Conservation (phyloP, 1,284 basidiomycete genomes). For the Apiotrichum mycotoxinovorans region DNA sequence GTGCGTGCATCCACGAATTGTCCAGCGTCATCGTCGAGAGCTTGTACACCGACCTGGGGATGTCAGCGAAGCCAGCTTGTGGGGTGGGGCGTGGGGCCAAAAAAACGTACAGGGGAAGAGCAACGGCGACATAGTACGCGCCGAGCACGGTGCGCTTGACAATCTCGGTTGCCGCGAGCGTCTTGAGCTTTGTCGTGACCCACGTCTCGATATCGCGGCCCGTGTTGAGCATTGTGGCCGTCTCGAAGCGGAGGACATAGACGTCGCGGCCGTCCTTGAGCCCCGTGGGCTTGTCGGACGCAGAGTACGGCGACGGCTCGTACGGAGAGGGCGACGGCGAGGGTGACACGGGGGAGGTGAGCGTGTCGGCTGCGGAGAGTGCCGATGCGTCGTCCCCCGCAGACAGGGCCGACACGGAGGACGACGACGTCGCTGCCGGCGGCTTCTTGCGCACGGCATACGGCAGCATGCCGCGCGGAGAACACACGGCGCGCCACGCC, state of each 20-base stretch:
- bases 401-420: background rate
- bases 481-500: conserved; percentile 47
- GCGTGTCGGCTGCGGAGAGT: background rate
- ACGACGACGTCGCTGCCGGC: background rate
- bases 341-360: background rate
- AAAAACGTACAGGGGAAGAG: conserved; percentile 51
- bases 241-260: conserved; percentile 50
- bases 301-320: background rate
- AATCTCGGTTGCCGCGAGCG: conserved; percentile 51
- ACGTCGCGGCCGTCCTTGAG: conserved; percentile 50
- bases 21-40: conserved; percentile 48
- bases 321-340: too few relatives aligned
- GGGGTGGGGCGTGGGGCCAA: too few relatives aligned
- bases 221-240: conserved; percentile 49
- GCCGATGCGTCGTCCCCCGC: background rate
- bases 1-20: conserved; percentile 51
- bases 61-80: background rate
- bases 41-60: conserved; percentile 48
- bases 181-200: conserved; percentile 46
- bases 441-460: background rate
- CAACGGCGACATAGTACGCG: conserved; percentile 56
- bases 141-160: conserved; percentile 56
- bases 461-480: conserved; percentile 3
- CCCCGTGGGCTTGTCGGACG: conserved; percentile 10
- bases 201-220: conserved; percentile 52